Evolutionary conservation across 2,329 filamentous ascomycete genomes (phyloP), one percentile per base, ranked within the genome.

Genomic region (Paecilomyces variotii): DNA sequence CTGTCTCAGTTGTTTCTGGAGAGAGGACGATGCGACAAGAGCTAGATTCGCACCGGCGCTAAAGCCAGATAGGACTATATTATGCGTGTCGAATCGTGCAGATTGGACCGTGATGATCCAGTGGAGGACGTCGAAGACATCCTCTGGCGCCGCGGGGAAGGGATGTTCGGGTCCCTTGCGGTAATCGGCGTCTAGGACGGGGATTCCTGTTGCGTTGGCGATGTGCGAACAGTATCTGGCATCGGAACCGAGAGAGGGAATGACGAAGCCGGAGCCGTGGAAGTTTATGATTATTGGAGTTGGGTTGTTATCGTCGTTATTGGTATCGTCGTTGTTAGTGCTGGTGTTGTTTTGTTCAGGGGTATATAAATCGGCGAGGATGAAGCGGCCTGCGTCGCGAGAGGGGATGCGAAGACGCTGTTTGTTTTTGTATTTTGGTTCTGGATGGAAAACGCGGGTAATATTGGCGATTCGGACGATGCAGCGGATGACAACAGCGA

Each of bases 41-140:
- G 77, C 78, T n/a, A 80, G 74, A 59, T 79, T 80, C 24, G 76
- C 78, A 32, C 78, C 78, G 11, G 73, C 74, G 28, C 74, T 77
- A 64, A 79, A 79, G 24, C 78, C 78, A 2, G 76, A 76, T 26
- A 80, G 69, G 24, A 70, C 68, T 3, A 80, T 70, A 4, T 71
- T 70, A 1, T 67, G 65, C 4, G 72, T 67, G 62, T 80, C 77
- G 5, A 78, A 72, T 45, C 19, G 14, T 14, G 39, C 9, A 5
- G 30, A 19, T 45, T 45, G 39, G 5, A 14, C n/a, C 14, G 39
- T 19, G 28, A 79, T 65, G 2, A 80, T 71, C 1, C 77, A 76
- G 3, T 68, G 69, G 2, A 79, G 63, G 1, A 77, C 76, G 58
- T 80, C 78, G 56, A 80, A 78, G 9, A 75, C 75, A 60, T 80